Conservation (phyloP, 2,329 filamentous ascomycete genomes). For the Neonectria magnoliae region DNA sequence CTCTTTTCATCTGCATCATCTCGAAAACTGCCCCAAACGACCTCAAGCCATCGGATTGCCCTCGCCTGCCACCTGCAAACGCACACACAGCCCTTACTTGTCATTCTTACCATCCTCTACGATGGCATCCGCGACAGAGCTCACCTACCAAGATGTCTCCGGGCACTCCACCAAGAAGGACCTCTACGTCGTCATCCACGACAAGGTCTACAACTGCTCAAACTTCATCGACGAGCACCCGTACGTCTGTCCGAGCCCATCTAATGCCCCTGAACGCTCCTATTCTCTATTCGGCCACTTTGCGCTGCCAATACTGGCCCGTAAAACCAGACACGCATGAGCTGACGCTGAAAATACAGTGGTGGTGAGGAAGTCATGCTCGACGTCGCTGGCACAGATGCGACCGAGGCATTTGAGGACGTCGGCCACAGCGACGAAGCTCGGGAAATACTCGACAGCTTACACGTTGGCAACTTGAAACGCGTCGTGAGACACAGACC, state of each 20-base stretch:
- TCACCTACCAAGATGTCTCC: constrained; percentile 78
- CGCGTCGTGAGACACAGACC: background rate
- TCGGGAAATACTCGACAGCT: constrained; percentile 10
- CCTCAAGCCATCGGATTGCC: background rate
- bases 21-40: background rate
- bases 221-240: constrained; percentile 94
- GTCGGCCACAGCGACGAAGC: constrained; percentile 26
- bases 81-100: background rate
- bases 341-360: background rate
- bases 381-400: constrained; percentile 18
- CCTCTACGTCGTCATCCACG: constrained; percentile 84
- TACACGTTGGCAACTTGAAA: background rate
- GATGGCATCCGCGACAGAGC: constrained; percentile 48
- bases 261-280: background rate
- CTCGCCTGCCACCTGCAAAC: background rate
- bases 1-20: background rate
- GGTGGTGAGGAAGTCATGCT: constrained; percentile 20
- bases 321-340: background rate
- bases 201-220: constrained; percentile 86
- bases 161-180: constrained; percentile 88
- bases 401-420: constrained; percentile 25
- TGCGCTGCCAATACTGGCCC: background rate
- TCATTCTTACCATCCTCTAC: too few species aligned
- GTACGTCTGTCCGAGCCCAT: constrained; percentile 55
- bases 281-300: background rate